Percentiles rank a stretch among this genome's conserved stretches.
Conservation (phyloP, 2,329 filamentous ascomycete species). For the Claviceps sp. region DNA sequence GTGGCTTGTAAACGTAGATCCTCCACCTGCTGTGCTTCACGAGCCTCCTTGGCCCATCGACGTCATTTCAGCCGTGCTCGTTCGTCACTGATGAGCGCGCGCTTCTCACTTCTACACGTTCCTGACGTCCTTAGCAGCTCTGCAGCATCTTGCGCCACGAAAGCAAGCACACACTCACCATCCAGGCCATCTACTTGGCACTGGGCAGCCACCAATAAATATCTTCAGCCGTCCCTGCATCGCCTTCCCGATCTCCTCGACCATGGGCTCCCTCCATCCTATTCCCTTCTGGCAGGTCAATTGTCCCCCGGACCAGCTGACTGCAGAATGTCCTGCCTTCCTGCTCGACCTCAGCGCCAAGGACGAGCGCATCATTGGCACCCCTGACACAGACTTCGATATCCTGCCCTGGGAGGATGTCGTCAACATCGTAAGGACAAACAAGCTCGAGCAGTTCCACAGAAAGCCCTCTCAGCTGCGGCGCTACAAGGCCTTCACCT, state of each 20-base stretch:
- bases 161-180: too few relatives aligned
- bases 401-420: slow-evolving; percentile 59
- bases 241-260: not conserved
- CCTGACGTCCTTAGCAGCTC: too few relatives aligned
- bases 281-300: slow-evolving; percentile 76
- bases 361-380: slow-evolving; percentile 56
- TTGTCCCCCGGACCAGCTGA: slow-evolving; percentile 48
- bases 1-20: too few relatives aligned
- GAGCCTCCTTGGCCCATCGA: too few relatives aligned
- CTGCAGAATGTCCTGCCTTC: slow-evolving; percentile 56
- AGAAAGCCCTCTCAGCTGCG: slow-evolving; percentile 64
- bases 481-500: slow-evolving; percentile 61
- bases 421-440: slow-evolving; percentile 43
- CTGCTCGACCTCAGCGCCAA: slow-evolving; percentile 51
- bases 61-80: too few relatives aligned
- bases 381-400: slow-evolving; percentile 52
- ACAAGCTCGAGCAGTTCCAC: slow-evolving; percentile 64
- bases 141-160: too few relatives aligned
- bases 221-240: not conserved
- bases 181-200: not conserved
- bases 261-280: slow-evolving; percentile 23
- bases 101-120: too few relatives aligned
- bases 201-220: not conserved
- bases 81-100: too few relatives aligned
- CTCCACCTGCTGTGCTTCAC: too few relatives aligned